Evolutionary conservation across 1,284 basidiomycete species (phyloP), one percentile per base, ranked within the genome.

Genomic region (Fomitiporia mediterranea): DNA sequence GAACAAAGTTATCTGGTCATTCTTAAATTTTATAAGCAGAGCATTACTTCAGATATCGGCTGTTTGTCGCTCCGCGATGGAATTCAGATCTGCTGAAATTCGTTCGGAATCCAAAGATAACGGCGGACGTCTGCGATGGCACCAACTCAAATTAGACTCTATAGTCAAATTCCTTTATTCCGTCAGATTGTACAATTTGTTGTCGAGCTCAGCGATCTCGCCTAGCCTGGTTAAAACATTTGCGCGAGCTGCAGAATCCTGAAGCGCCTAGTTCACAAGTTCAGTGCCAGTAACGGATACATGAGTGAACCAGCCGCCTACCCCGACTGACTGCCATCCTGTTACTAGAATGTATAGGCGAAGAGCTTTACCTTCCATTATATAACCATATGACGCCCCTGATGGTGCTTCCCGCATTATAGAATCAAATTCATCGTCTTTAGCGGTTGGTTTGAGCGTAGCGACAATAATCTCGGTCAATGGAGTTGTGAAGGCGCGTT

Each of bases 241-340:
- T 2, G 11, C 1, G 44, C 44, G 9, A 7, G 8, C 44, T 46
- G n/a, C 4, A 30, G 17, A 46, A 28, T 9, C 25, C 44, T 46
- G 44, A 13, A 28, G 5, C 27, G 15, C 8, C 44, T 46, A 11
- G 17, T 11, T 21, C 11, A 23, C 43, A 1, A 28, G 6, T 44
- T 27, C 19, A 3, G 25, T 19, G 23, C 3, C 17, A 39, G 34
- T n/a, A 37, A 1, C 17, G 1, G 17, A 2, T 15, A 52, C 39
- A 13, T n/a, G n/a, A n/a, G n/a, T n/a, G n/a, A n/a, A n/a, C n/a
- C n/a, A n/a, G n/a, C n/a, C n/a, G n/a, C n/a, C n/a, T 28, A 52
- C 56, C 42, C 47, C 50, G 7, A 47, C 25, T n/a, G 56, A 21
- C 13, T 57, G 30, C 56, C 56, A 57, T 19, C 56, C 56, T 27